phyloP scores from a whole-genome alignment of 169 alveolate genomes.

The Cyclospora cayetanensis region DNA sequence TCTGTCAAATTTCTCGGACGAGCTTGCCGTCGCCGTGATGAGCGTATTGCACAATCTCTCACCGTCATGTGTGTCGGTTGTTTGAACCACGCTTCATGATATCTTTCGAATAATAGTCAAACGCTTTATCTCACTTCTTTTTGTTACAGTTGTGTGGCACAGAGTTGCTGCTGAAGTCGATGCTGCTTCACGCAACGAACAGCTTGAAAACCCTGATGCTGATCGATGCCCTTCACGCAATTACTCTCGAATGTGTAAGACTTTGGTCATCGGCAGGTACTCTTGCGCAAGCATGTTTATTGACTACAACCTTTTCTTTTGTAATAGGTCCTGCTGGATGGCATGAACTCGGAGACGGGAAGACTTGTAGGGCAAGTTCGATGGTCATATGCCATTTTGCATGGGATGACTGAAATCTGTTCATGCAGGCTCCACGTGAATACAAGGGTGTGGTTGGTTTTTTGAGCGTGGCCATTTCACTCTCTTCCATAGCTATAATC shows the following conservation, averaged over 20 bases:
- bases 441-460: conserved; percentile 8
- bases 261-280: neutral
- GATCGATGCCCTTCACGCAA: conserved; percentile 15
- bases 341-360: conserved; percentile 57
- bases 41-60: conserved; percentile 46
- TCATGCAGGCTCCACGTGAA: conserved; percentile 2
- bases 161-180: conserved; percentile 45
- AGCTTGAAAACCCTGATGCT: conserved; percentile 38
- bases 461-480: neutral
- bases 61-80: conserved; percentile 14
- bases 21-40: conserved; percentile 49
- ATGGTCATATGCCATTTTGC: neutral
- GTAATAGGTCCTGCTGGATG: conserved; percentile 55
- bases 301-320: too few species aligned
- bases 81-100: neutral
- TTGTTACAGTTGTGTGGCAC: conserved; percentile 15
- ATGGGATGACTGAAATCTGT: neutral
- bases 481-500: neutral
- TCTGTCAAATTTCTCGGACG: conserved; percentile 38
- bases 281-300: too few species aligned
- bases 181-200: conserved; percentile 55
- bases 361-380: conserved; percentile 52
- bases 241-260: conserved; percentile 37
- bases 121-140: too few species aligned
- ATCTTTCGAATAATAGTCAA: neutral